Evolutionary conservation across 2,329 filamentous ascomycete species (phyloP).

Genomic region (Chrysosporium keratinophilum): DNA sequence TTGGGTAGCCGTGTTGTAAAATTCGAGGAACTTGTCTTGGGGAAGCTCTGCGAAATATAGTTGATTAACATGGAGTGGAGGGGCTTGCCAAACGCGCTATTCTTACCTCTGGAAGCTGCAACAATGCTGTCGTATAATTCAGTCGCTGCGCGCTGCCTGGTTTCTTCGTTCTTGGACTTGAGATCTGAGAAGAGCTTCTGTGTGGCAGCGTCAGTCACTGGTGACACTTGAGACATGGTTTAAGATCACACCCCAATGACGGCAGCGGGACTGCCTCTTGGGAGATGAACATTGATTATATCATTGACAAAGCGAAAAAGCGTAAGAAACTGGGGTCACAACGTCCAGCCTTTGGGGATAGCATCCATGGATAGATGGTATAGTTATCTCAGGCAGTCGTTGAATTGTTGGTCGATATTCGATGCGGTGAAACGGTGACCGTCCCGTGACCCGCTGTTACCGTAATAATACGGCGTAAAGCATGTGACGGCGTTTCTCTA

Average conservation of each 20-base stretch:
- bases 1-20: conserved; percentile 56
- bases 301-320: neutral
- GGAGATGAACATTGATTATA: conserved; percentile 10
- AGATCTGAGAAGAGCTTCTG: conserved; percentile 49
- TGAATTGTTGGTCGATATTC: too few relatives aligned
- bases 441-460: too few relatives aligned
- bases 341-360: neutral
- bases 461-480: too few relatives aligned
- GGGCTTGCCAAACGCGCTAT: neutral
- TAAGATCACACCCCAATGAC: conserved; percentile 8
- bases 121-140: conserved; percentile 40
- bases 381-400: too few relatives aligned
- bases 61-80: neutral
- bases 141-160: conserved; percentile 39
- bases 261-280: conserved; percentile 6
- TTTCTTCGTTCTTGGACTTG: conserved; percentile 46
- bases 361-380: neutral
- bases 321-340: neutral
- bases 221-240: conserved; percentile 40
- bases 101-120: conserved; percentile 38
- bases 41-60: conserved; percentile 52
- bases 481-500: too few relatives aligned
- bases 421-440: too few relatives aligned
- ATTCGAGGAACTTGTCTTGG: conserved; percentile 64
- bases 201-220: conserved; percentile 40